Evolutionary conservation across 768 basidiomycete genomes (phyloP).

Genomic region (Rhodotorula graminis): DNA sequence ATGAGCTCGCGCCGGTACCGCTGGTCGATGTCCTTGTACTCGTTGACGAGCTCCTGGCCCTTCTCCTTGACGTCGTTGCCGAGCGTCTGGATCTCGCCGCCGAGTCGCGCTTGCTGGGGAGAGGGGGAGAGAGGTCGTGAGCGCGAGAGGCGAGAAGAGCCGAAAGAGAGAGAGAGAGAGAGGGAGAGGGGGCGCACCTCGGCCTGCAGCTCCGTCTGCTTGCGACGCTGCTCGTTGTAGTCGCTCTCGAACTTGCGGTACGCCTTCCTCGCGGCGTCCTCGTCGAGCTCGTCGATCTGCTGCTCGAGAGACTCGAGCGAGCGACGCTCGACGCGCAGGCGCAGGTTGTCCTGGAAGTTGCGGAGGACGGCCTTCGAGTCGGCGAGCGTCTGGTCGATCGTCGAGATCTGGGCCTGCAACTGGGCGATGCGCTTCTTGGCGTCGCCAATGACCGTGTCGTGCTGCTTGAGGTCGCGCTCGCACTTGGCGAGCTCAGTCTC

Average conservation of each 20-base stretch:
- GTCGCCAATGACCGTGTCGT: slow-evolving; percentile 28
- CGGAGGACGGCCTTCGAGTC: slow-evolving; percentile 60
- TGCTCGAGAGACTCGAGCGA: slow-evolving; percentile 64
- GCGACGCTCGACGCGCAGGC: slow-evolving; percentile 62
- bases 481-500: slow-evolving; percentile 33
- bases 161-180: not conserved
- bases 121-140: not conserved
- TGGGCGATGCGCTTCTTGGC: slow-evolving; percentile 31
- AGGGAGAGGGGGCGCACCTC: slow-evolving; percentile 54
- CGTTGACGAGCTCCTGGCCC: slow-evolving; percentile 64
- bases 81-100: slow-evolving; percentile 73
- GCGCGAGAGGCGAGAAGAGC: not conserved
- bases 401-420: slow-evolving; percentile 35
- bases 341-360: slow-evolving; percentile 75
- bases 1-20: slow-evolving; percentile 85
- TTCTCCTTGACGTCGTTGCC: slow-evolving; percentile 62
- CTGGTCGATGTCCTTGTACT: slow-evolving; percentile 81
- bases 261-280: slow-evolving; percentile 80
- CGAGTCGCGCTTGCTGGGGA: slow-evolving; percentile 68
- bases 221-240: slow-evolving; percentile 66
- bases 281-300: slow-evolving; percentile 69
- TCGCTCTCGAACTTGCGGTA: slow-evolving; percentile 76
- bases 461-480: slow-evolving; percentile 33
- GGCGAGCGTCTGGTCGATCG: slow-evolving; percentile 50
- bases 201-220: slow-evolving; percentile 66